Conservation (phyloP, 2,329 filamentous ascomycete species). For the Rhinocladiella similis region DNA sequence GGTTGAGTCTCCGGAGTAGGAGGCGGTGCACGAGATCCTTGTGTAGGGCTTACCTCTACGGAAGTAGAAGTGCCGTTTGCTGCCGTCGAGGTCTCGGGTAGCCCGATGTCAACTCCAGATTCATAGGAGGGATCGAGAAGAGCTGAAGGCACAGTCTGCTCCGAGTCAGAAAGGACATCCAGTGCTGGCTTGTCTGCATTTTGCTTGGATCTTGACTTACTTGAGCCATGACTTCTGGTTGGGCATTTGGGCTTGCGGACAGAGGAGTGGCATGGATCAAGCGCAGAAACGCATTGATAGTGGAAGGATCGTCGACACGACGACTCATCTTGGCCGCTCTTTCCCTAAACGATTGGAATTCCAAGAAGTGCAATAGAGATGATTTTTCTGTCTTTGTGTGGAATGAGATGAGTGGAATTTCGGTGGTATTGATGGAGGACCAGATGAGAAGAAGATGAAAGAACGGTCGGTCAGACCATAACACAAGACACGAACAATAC, state of each 20-base stretch:
- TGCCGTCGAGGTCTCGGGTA: background rate
- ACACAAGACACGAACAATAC: background rate
- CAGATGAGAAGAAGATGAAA: background rate
- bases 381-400: background rate
- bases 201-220: background rate
- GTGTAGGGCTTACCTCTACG: background rate
- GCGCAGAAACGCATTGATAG: constrained; percentile 3
- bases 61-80: background rate
- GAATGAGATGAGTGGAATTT: background rate
- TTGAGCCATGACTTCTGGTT: background rate
- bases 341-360: background rate
- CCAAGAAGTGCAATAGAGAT: background rate
- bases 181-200: background rate
- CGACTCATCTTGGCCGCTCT: background rate
- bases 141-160: background rate
- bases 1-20: background rate
- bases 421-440: too few species aligned
- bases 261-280: background rate
- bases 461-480: background rate
- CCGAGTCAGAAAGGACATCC: background rate
- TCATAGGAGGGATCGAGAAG: background rate
- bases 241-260: background rate
- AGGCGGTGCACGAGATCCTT: constrained; percentile 2
- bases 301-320: background rate
- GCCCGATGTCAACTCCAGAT: background rate